Evolutionary conservation across 129 eudicot species (phyloP).

Genomic region (Sambucus nigra): DNA sequence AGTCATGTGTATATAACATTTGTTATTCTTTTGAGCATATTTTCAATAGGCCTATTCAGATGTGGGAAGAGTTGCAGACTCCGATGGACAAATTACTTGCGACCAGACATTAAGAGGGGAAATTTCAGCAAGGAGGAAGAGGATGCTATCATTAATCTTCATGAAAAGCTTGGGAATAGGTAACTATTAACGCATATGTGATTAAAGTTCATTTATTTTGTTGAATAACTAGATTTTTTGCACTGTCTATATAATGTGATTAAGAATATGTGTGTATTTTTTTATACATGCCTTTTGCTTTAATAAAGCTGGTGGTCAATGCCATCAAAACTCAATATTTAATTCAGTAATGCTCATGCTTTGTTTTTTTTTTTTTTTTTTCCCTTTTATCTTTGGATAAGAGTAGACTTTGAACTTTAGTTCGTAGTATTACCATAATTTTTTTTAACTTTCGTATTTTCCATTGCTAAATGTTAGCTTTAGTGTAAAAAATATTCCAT

Average conservation of each 20-base stretch:
- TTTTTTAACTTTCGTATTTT: no score
- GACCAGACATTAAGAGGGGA: conserved; percentile 50
- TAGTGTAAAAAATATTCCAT: no score
- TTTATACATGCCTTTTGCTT: background rate
- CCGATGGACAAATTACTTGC: conserved; percentile 40
- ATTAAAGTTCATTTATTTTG: background rate
- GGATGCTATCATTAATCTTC: conserved; percentile 37
- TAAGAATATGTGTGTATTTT: background rate
- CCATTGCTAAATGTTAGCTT: no score
- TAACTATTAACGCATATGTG: background rate
- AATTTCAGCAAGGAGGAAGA: conserved; percentile 46
- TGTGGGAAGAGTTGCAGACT: conserved; percentile 54
- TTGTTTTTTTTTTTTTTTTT: no score
- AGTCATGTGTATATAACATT: background rate
- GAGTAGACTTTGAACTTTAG: no score
- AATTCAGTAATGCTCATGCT: no score
- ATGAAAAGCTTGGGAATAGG: conserved; percentile 50
- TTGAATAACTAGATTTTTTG: background rate
- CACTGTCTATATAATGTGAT: background rate
- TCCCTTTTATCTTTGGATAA: no score
- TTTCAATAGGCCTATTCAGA: conserved; percentile 33
- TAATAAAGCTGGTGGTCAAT: background rate
- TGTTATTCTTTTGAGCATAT: background rate
- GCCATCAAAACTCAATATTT: no score
- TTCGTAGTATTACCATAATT: no score